phyloP scores from a whole-genome alignment of 2,329 filamentous ascomycete species.

The Ilyonectria sp. region DNA sequence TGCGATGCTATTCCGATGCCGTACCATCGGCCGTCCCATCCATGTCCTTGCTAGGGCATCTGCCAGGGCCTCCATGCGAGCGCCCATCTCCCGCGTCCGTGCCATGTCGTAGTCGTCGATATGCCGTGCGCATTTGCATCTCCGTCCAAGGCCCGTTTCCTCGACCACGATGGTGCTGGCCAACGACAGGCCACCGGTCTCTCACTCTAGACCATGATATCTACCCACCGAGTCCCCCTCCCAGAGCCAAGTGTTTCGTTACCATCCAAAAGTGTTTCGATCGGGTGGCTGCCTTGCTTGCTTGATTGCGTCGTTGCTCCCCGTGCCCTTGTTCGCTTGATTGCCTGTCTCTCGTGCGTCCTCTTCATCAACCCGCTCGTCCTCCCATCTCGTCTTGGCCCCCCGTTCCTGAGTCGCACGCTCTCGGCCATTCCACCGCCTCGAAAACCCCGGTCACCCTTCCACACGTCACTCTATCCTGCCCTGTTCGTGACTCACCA shows the following conservation, averaged over 20 bases:
- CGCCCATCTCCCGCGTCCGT: constrained; percentile 23
- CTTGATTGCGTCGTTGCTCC: constrained; percentile 33
- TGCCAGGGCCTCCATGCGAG: constrained; percentile 1
- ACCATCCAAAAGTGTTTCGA: constrained; percentile 38
- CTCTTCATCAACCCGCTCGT: constrained; percentile 44
- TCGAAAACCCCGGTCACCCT: constrained; percentile 36
- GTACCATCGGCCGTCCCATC: constrained; percentile 10
- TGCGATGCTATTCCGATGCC: constrained; percentile 22
- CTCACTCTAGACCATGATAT: constrained; percentile 34
- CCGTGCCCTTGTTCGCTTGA: constrained; percentile 35
- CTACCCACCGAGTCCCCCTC: constrained; percentile 34
- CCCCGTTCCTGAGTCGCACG: constrained; percentile 35
- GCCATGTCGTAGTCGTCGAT: constrained; percentile 10
- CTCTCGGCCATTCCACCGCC: constrained; percentile 35
- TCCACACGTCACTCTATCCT: constrained; percentile 35
- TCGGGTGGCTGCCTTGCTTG: constrained; percentile 39
- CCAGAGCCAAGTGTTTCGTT: constrained; percentile 42
- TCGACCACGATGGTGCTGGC: constrained; percentile 35
- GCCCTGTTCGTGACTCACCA: constrained; percentile 44
- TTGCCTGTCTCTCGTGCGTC: constrained; percentile 40
- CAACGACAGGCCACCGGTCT: constrained; percentile 42
- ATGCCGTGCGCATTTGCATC: constrained; percentile 17
- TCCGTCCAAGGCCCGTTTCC: constrained; percentile 42
- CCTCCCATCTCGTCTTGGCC: constrained; percentile 36
- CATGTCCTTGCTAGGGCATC: constrained; percentile 12